Base-by-base conservation (phyloP, 2,329 filamentous ascomycete species). In the Dryadomyces quercivorus region DNA sequence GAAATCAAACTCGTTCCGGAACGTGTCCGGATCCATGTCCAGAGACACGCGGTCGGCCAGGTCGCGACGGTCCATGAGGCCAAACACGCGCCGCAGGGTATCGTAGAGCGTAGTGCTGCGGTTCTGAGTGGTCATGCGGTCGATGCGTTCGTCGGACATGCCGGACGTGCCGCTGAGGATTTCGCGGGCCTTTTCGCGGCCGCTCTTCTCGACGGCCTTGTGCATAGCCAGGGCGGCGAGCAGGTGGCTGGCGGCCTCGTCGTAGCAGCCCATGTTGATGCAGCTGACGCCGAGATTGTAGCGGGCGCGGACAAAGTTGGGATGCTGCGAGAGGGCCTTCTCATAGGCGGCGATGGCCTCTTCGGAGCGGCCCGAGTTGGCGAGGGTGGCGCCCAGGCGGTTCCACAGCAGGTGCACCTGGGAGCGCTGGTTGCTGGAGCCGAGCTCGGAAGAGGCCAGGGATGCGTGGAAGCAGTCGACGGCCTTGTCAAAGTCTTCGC, bases 341-440 rank as follows among this genome's bases (percentile, higher is more conserved):
- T 94, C 90, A 70, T 98, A 98, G 1, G 93, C 93, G 47, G 91
- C 87, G 63, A 98, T 98, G 56, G 93, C 93, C 69, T 98, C 93
- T 71, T 98, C 93, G 53, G 83, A 88, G 57, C 90, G 86, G 48
- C 92, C 92, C 51, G 85, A 90, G 75, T 98, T 98, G 63, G 93
- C 93, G 5, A 98, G 83, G 0, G 93, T 98, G 1, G 93, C 93
- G 45, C 93, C 93, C 0, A 98, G 84, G 2, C 93, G 82, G 74
- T 98, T 98, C 93, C 93, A 98, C 34, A 98, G 82, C 20, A 98
- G 81, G 66, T 97, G 93, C 1, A 96, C 75, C 70, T 96, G 90
- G 63, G 86, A 84, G 63, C 84, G 82, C 59, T 88, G 84, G 71
- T 96, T 97, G 57, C 84, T 86, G 9, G 82, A 81, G 56, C 93